Percentiles rank a stretch among this genome's conserved stretches.
phyloP scores from a whole-genome alignment of 352 stramenopile species.

The Globisporangium ultimum region DNA sequence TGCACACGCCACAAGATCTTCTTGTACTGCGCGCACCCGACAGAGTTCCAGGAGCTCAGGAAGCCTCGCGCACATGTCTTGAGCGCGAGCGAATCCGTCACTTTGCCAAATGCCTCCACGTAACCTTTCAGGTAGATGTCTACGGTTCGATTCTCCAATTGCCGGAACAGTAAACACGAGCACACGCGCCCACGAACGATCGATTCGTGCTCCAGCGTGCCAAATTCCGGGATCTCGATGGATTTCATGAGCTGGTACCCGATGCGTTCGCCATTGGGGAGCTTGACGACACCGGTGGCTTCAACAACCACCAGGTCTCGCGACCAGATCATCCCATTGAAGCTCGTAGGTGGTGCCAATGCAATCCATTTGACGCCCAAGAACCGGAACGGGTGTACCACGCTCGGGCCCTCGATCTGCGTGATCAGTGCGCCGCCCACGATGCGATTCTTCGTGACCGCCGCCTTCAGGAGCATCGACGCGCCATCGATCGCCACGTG shows the following conservation, averaged over 20 bases:
- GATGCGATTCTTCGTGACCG: constrained; percentile 43
- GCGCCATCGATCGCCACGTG: constrained; percentile 25
- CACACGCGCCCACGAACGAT: constrained; percentile 51
- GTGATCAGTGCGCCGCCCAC: constrained; percentile 14
- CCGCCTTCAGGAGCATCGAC: constrained; percentile 45
- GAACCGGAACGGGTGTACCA: constrained; percentile 21
- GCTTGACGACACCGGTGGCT: constrained; percentile 29
- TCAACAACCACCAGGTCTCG: constrained; percentile 36
- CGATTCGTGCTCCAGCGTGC: constrained; percentile 23
- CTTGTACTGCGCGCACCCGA: constrained; percentile 29
- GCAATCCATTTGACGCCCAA: constrained; percentile 23
- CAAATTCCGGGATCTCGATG: constrained; percentile 29
- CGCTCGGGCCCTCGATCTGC: constrained; percentile 6
- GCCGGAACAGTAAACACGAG: constrained; percentile 34
- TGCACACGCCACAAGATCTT: constrained; percentile 16
- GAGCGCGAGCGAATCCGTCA: constrained; percentile 26
- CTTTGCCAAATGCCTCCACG: constrained; percentile 32
- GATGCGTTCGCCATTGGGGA: constrained; percentile 22
- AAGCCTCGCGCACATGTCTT: constrained; percentile 17
- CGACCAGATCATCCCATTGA: constrained; percentile 13
- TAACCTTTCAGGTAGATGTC: constrained; percentile 47
- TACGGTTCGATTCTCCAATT: constrained; percentile 25
- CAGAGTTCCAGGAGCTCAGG: constrained; percentile 27
- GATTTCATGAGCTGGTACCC: constrained; percentile 46
- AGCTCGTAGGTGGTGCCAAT: constrained; percentile 8